Conservation (phyloP, 2,329 filamentous ascomycete species). For the Drechslerella dactyloides region DNA sequence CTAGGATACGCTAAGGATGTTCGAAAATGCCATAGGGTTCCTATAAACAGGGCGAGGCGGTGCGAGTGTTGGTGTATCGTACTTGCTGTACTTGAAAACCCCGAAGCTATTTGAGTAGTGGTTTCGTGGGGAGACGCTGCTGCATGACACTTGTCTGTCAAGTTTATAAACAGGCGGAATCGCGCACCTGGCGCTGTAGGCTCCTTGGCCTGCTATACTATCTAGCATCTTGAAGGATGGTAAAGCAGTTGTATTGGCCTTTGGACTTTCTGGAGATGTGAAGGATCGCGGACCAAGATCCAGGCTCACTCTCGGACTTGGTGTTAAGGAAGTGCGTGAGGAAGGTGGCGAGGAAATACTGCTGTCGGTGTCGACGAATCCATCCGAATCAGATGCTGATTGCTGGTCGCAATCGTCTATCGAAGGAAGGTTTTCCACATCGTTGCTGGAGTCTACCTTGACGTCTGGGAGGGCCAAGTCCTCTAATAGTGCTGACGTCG, state of each 20-base stretch:
- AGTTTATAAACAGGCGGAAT: slow-evolving; percentile 12
- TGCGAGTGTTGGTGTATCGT: neutral
- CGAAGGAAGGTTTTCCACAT: slow-evolving; percentile 32
- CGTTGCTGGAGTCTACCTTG: slow-evolving; percentile 1
- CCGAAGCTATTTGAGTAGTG: neutral
- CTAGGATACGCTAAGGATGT: slow-evolving; percentile 12
- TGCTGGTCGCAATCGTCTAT: slow-evolving; percentile 25
- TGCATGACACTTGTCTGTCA: neutral
- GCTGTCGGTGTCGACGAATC: slow-evolving; percentile 33
- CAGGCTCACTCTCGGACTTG: slow-evolving; percentile 30
- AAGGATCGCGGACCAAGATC: slow-evolving; percentile 17
- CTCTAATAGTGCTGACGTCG: neutral
- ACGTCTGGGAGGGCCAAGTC: slow-evolving; percentile 10
- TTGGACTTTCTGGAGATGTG: slow-evolving; percentile 13
- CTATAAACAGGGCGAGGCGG: slow-evolving; percentile 7
- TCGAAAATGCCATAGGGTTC: slow-evolving; percentile 41
- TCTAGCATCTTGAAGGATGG: slow-evolving; percentile 30
- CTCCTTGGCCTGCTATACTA: slow-evolving; percentile 24
- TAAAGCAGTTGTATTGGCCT: slow-evolving; percentile 19
- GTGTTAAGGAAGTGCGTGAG: slow-evolving; percentile 40
- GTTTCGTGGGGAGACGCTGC: neutral
- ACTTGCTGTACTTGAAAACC: slow-evolving; percentile 4
- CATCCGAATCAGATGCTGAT: slow-evolving; percentile 38
- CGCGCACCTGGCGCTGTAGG: slow-evolving; percentile 6
- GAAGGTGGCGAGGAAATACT: slow-evolving; percentile 35